These are phyloP conservation scores for Pleoardoris graminearum DNA, from an alignment of 2,329 filamentous ascomycete species.

Conservation along the genomic window DNA sequence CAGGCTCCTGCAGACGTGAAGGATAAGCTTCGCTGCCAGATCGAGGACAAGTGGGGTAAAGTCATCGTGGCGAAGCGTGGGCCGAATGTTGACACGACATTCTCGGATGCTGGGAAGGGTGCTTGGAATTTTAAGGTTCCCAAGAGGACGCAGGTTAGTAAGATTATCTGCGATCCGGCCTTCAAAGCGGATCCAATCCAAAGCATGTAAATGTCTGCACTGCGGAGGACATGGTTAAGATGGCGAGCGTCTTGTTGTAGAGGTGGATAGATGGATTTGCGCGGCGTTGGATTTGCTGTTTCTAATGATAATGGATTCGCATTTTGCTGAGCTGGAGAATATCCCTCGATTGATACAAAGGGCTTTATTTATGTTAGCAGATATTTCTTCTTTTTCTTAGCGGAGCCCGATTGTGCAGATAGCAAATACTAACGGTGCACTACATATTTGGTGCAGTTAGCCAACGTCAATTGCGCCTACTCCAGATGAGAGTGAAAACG, in stretches of 20 bases:
- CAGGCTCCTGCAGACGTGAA: conserved; percentile 1
- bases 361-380: too few relatives aligned
- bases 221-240: neutral
- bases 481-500: too few relatives aligned
- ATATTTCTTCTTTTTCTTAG: too few relatives aligned
- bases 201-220: neutral
- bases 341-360: too few relatives aligned
- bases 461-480: too few relatives aligned
- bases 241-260: neutral
- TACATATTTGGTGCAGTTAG: too few relatives aligned
- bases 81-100: conserved; percentile 1
- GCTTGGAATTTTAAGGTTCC: conserved; percentile 3
- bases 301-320: too few relatives aligned
- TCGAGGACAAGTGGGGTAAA: conserved; percentile 2
- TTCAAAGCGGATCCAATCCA: conserved; percentile 4
- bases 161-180: conserved; percentile 6
- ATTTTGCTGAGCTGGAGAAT: too few relatives aligned
- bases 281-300: too few relatives aligned
- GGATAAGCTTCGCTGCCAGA: conserved; percentile 3
- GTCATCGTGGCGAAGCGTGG: neutral
- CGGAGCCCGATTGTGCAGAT: too few relatives aligned
- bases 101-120: conserved; percentile 6
- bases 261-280: too few relatives aligned
- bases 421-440: too few relatives aligned
- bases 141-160: neutral